phyloP scores from a whole-genome alignment of 805 yeast species.

The Barnettozyma botsteinii region DNA sequence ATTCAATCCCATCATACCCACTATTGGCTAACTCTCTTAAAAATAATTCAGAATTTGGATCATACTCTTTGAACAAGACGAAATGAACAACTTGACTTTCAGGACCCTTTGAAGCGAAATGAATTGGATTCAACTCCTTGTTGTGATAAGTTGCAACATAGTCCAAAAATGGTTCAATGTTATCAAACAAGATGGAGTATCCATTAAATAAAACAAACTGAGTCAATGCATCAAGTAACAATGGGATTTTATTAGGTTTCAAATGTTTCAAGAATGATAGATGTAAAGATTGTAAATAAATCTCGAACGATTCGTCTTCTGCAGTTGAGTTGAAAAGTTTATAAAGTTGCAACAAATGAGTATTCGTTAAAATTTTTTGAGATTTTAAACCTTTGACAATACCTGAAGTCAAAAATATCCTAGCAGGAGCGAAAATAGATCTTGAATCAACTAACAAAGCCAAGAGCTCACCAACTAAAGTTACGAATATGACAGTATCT shows the following conservation, averaged over 20 bases:
- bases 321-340: slow-evolving; percentile 32
- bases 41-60: slow-evolving; percentile 10
- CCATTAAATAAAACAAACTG: slow-evolving; percentile 28
- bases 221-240: slow-evolving; percentile 16
- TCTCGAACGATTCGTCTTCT: slow-evolving; percentile 51
- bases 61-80: slow-evolving; percentile 21
- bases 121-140: not conserved
- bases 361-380: slow-evolving; percentile 16
- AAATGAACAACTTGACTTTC: slow-evolving; percentile 24
- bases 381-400: slow-evolving; percentile 44
- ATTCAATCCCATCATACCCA: slow-evolving; percentile 9
- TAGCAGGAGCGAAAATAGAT: slow-evolving; percentile 62
- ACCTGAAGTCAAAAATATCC: slow-evolving; percentile 56
- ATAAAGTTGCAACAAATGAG: slow-evolving; percentile 28
- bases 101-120: slow-evolving; percentile 4
- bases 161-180: slow-evolving; percentile 36
- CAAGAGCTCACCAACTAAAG: slow-evolving; percentile 31
- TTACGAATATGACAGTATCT: slow-evolving; percentile 26
- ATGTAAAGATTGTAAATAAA: slow-evolving; percentile 44
- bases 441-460: slow-evolving; percentile 41
- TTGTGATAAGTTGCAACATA: slow-evolving; percentile 25
- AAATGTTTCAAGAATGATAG: slow-evolving; percentile 40
- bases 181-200: slow-evolving; percentile 27
- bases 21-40: slow-evolving; percentile 26
- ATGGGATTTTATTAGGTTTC: slow-evolving; percentile 22